Base-by-base conservation (phyloP, 257 asterid species). In the Rauvolfia tetraphylla region DNA sequence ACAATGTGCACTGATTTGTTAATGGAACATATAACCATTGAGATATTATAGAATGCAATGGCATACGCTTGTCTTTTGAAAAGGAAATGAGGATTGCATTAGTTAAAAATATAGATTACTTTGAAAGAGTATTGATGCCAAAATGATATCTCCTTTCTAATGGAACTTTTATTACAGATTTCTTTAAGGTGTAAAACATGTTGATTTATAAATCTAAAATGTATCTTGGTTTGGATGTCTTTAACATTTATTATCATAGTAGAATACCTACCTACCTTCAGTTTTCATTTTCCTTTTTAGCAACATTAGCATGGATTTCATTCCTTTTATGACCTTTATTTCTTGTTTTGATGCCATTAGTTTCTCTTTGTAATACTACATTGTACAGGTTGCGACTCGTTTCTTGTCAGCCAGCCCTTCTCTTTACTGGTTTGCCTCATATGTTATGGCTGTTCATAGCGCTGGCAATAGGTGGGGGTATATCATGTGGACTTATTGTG, bases 381-480 rank as follows among this genome's bases (percentile, higher is more conserved):
- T 51, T 53, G 31, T 72, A 38, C 89, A 95, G 98, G 99, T 95
- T 46, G 88, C 98, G 2, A 95, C 98, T 73, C 96, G 98, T 53
- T 95, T 95, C 81, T 83, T 95, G 81, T 95, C 98, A 63, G 90
- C 94, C 42, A 88, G 95, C 80, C 98, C 99, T 36, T 83, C 89
- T 56, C 78, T 95, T 49, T 95, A 89, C 86, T 95, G 99, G 97
- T 92, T 85, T 78, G 92, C 92, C 56, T 90, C 99, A 56, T 82
- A 82, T 82, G 29, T 88, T 71, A 83, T 91, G 86, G 86, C 84
- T 70, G 84, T 85, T 56, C 73, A 84, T 46, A 61, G 76, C 49
- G 73, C 34, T 38, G 87, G 86, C 73, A 90, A 85, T 88, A 85
- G 82, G 75, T 88, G 92, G 95, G 98, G 97, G 2, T 71, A 84